These are phyloP conservation scores for Crucibulum laeve DNA, from an alignment of 768 basidiomycete genomes.

Conservation along the genomic window DNA sequence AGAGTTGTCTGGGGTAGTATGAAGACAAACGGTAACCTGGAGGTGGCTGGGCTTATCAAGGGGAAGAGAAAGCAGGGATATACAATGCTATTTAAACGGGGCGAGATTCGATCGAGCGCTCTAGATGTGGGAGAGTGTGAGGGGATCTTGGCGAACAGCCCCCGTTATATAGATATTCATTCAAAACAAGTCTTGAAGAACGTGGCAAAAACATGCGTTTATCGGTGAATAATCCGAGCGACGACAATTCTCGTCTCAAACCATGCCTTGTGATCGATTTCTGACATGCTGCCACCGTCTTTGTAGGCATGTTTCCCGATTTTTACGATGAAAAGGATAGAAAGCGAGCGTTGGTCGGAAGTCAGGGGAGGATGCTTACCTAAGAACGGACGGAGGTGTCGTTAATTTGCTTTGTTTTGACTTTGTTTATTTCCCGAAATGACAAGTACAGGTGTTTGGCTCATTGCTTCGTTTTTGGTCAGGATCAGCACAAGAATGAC, in stretches of 20 bases:
- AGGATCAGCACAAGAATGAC: no score
- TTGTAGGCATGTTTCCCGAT: no score
- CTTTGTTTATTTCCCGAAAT: neutral
- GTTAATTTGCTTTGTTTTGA: neutral
- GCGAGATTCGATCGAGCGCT: conserved; percentile 25
- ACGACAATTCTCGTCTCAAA: neutral
- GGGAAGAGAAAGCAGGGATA: conserved; percentile 22
- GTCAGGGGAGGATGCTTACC: neutral
- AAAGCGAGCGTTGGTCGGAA: neutral
- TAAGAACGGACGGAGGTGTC: neutral
- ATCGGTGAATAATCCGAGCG: conserved; percentile 10
- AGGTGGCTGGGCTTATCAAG: conserved; percentile 25
- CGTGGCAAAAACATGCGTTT: conserved; percentile 19
- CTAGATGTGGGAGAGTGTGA: conserved; percentile 25
- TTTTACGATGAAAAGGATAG: no score
- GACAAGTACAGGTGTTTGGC: conserved; percentile 10
- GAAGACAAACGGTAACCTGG: conserved; percentile 1
- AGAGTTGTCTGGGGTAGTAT: neutral
- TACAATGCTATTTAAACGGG: conserved; percentile 18
- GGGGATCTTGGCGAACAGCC: conserved; percentile 27
- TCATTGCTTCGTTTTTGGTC: conserved; percentile 30
- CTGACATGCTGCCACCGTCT: no score
- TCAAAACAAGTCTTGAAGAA: conserved; percentile 17
- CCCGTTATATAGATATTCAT: conserved; percentile 24
- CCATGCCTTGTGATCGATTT: neutral